phyloP scores from a whole-genome alignment of 2,329 filamentous ascomycete genomes.

The Cadophora sp. region DNA sequence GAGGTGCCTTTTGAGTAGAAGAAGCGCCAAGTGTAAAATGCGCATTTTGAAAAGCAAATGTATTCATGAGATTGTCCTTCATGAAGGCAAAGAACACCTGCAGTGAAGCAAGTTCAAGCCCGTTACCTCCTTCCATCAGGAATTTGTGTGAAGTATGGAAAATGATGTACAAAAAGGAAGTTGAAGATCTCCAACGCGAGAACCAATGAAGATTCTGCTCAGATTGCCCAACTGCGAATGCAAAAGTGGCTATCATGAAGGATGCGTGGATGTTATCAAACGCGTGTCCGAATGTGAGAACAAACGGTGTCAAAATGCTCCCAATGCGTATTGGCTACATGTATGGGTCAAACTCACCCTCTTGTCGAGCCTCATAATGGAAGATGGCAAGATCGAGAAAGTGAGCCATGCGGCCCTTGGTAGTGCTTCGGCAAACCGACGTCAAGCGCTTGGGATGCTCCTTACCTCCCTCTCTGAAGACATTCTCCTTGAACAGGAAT shows the following conservation, averaged over 20 bases:
- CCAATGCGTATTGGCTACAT: neutral
- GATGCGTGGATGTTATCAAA: constrained; percentile 11
- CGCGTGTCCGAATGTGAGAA: neutral
- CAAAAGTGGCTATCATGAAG: constrained; percentile 6
- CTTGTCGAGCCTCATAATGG: constrained; percentile 32
- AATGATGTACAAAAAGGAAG: constrained; percentile 2
- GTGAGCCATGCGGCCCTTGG: constrained; percentile 22
- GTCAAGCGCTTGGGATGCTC: constrained; percentile 24
- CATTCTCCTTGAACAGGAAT: constrained; percentile 13
- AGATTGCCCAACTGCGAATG: constrained; percentile 17
- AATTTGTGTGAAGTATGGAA: constrained; percentile 1
- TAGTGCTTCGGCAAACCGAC: constrained; percentile 32
- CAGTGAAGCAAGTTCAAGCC: neutral
- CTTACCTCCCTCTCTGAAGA: neutral
- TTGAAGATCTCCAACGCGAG: constrained; percentile 15
- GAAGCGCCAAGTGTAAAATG: neutral
- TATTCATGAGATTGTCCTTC: neutral
- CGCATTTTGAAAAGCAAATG: constrained; percentile 12
- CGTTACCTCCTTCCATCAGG: neutral
- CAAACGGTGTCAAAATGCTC: neutral
- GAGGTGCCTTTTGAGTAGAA: neutral
- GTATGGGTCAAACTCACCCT: constrained; percentile 33
- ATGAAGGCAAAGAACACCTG: neutral
- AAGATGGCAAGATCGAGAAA: constrained; percentile 39
- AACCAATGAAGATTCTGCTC: constrained; percentile 16